These are phyloP conservation scores for Arctostaphylos glauca DNA, from an alignment of 148 eudicot genomes.

Conservation along the genomic window DNA sequence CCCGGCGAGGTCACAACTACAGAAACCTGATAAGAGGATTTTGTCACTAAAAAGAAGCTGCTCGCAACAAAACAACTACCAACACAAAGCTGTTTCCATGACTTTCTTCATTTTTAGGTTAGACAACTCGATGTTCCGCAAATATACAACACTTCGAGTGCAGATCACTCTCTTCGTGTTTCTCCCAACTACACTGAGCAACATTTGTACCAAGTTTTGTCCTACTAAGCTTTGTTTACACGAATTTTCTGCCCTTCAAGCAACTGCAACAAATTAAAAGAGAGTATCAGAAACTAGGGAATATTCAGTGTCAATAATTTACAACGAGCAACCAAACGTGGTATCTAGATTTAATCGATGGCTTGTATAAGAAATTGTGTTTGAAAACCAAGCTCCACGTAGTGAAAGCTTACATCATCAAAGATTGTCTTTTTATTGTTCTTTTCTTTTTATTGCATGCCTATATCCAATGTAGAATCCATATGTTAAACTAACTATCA, in stretches of 20 bases:
- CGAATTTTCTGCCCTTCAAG: slow-evolving; percentile 92
- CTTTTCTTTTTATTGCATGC: neutral
- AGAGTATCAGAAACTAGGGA: neutral
- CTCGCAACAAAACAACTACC: neutral
- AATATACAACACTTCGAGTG: neutral
- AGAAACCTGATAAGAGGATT: neutral
- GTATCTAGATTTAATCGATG: neutral
- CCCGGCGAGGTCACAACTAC: neutral
- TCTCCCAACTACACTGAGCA: neutral
- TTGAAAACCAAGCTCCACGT: neutral
- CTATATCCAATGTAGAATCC: neutral
- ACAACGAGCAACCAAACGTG: neutral
- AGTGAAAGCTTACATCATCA: slow-evolving; percentile 3
- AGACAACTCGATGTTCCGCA: neutral
- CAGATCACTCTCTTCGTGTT: slow-evolving; percentile 7
- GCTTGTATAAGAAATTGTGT: neutral
- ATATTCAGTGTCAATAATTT: neutral
- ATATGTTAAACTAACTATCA: neutral
- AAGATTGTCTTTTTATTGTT: neutral
- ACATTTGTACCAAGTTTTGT: neutral
- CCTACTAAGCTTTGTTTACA: slow-evolving; percentile 68
- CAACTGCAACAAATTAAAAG: slow-evolving; percentile 45
- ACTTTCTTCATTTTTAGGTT: neutral
- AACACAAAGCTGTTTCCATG: neutral
- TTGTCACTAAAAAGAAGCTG: neutral